A percentile compares a stretch with the other conserved stretches of the same genome.
Conservation (phyloP, 2,329 filamentous ascomycete species). For the Chaetomium strumarium region DNA sequence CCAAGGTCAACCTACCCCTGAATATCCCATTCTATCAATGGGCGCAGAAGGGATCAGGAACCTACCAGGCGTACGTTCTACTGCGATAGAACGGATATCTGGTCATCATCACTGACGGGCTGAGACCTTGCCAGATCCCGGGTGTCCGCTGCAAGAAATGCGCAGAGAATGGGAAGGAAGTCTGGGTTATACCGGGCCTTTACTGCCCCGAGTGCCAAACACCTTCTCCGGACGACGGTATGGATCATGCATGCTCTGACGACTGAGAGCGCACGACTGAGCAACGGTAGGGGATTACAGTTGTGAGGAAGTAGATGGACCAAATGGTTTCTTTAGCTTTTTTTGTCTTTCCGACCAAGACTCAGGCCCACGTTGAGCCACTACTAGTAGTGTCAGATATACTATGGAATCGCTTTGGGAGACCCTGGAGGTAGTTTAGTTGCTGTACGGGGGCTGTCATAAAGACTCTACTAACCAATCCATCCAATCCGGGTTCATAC, state of each 20-base stretch:
- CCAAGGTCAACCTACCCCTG: not conserved
- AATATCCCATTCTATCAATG: not conserved
- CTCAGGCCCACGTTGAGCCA: too few relatives aligned
- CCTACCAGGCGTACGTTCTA: conserved; percentile 5
- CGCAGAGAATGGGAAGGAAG: conserved; percentile 19
- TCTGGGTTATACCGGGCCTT: conserved; percentile 22
- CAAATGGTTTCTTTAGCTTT: too few relatives aligned
- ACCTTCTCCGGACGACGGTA: conserved; percentile 10
- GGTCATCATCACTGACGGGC: not conserved
- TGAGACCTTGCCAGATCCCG: conserved; percentile 7
- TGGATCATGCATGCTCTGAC: not conserved
- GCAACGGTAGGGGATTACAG: too few relatives aligned
- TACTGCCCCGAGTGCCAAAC: conserved; percentile 20
- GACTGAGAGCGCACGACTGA: not conserved
- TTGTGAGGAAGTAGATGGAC: too few relatives aligned
- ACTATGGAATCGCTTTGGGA: too few relatives aligned
- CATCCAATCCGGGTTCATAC: too few relatives aligned
- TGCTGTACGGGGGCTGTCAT: too few relatives aligned
- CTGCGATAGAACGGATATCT: not conserved
- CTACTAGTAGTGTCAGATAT: too few relatives aligned
- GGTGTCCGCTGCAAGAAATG: conserved; percentile 20
- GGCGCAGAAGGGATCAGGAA: conserved; percentile 11
- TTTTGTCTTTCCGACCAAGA: too few relatives aligned
- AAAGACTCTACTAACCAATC: too few relatives aligned
- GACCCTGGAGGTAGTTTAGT: too few relatives aligned